Base-by-base conservation (phyloP, 371 early-diverging fungal genomes). In the Scutellospora calospora region DNA sequence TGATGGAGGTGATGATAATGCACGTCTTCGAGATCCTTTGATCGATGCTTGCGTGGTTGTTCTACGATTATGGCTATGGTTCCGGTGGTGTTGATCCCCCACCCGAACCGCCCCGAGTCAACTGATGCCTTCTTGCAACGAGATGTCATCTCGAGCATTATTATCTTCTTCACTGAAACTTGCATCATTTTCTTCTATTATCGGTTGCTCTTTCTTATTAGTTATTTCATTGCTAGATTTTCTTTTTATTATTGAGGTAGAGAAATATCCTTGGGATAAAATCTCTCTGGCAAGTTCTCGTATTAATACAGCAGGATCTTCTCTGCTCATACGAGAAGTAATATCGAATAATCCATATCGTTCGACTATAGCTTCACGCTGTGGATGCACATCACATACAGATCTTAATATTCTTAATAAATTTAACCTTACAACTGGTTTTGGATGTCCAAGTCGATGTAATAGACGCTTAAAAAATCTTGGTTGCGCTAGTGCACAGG, bases 381-480 rank as follows among this genome's bases (percentile, higher is more conserved):
- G 52, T 18, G 84, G 85, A 57, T 84, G 83, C 11, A 77, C 84
- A 31, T 87, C 87, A 80, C 83, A 86, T 66, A 89, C 80, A 12
- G 85, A 83, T 22, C 82, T 82, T 11, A 89, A 79, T 33, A 89
- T 88, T 38, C 85, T 86, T n/a, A 89, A 80, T 57, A 89, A 66
- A 71, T 84, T 87, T 55, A 87, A 65, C 6, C 89, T 83, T 22
- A 89, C 89, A 0, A 87, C 82, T 27, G 90, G 86, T 45, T 89
- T 89, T 22, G 89, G 85, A 81, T 88, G 85, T 9, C 62, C 80
- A 0, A 89, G 82, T 3, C 86, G 69, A 29, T 86, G 85, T 49
- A 86, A 33, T 18, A 89, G 72, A 1, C 85, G 81, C 20, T 83
- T 72, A 65, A 89, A 85, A 29, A 89, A 84, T 14, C 72, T 79